Evolutionary conservation across 345 rosid genomes (phyloP).

Genomic region (Hibiscus trionum): DNA sequence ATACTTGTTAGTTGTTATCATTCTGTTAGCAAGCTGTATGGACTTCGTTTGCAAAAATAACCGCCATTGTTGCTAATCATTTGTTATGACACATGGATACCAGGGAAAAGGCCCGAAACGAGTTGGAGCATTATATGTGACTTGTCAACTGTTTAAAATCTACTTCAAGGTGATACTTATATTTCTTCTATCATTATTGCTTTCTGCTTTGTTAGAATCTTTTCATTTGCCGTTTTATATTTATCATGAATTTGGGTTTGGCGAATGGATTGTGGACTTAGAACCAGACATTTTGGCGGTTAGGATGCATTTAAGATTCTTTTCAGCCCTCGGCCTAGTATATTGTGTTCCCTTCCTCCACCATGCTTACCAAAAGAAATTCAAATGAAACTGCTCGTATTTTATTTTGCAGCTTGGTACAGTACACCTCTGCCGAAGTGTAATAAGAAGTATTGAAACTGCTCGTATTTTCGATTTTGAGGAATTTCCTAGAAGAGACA

Average conservation of each 20-base stretch:
- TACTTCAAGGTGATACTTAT: conserved; percentile 69
- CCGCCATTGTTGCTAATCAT: not conserved
- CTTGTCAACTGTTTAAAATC: conserved; percentile 89
- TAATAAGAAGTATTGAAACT: conserved; percentile 94
- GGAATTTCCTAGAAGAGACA: conserved; percentile 90
- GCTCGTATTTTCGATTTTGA: conserved; percentile 94
- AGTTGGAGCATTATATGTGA: conserved; percentile 88
- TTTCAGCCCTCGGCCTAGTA: not conserved
- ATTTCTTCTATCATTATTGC: not conserved
- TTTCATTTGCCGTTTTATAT: not conserved
- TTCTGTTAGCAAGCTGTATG: not conserved
- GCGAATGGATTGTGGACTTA: not conserved
- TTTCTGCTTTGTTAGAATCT: not conserved
- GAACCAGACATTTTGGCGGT: not conserved
- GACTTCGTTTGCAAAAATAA: not conserved
- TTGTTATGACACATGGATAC: conserved; percentile 10
- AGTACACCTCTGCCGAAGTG: conserved; percentile 95
- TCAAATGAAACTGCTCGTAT: conserved; percentile 1
- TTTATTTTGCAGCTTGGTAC: conserved; percentile 77
- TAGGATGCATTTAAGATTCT: not conserved
- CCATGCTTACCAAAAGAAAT: not conserved
- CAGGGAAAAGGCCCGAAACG: conserved; percentile 97
- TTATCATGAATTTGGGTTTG: not conserved
- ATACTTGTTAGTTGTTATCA: too few species aligned
- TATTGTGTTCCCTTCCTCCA: not conserved